phyloP scores from a whole-genome alignment of 2,329 filamentous ascomycete species.

The Fusarium burgessii region DNA sequence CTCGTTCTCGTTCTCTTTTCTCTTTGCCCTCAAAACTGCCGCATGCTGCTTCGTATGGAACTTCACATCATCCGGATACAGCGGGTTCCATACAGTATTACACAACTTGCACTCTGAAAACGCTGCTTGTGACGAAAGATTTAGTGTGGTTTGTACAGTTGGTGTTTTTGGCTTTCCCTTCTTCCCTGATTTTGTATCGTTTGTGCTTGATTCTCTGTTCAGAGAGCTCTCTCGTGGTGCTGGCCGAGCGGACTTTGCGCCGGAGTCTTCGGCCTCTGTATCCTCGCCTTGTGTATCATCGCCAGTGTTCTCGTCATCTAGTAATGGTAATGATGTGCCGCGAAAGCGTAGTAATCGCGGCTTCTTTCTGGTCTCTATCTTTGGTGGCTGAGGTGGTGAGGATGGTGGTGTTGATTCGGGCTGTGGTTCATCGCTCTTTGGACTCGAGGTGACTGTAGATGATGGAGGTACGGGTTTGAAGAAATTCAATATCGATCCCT shows the following conservation, averaged over 20 bases:
- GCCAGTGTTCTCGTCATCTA: constrained; percentile 13
- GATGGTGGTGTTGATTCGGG: constrained; percentile 41
- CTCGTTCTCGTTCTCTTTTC: constrained; percentile 38
- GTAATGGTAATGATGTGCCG: constrained; percentile 29
- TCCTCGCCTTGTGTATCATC: not conserved
- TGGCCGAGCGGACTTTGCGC: not conserved
- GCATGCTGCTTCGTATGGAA: constrained; percentile 57
- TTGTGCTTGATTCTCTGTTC: constrained; percentile 11
- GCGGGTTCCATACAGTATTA: constrained; percentile 59
- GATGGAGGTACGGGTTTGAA: constrained; percentile 52
- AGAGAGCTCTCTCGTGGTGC: not conserved
- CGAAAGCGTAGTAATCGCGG: constrained; percentile 49
- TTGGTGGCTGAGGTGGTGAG: constrained; percentile 24
- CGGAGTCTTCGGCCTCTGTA: not conserved
- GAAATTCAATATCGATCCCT: constrained; percentile 56
- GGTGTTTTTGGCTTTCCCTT: constrained; percentile 42
- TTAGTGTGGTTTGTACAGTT: constrained; percentile 58
- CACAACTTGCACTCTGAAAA: constrained; percentile 59
- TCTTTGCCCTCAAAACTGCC: constrained; percentile 48
- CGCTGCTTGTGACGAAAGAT: constrained; percentile 56
- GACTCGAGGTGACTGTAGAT: constrained; percentile 11
- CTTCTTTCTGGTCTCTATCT: constrained; percentile 30
- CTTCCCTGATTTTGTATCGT: constrained; percentile 29
- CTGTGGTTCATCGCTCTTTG: constrained; percentile 33
- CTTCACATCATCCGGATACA: constrained; percentile 58